These are phyloP conservation scores for Rhytidhysteron rufulum DNA, from an alignment of 2,329 filamentous ascomycete genomes.

Conservation along the genomic window DNA sequence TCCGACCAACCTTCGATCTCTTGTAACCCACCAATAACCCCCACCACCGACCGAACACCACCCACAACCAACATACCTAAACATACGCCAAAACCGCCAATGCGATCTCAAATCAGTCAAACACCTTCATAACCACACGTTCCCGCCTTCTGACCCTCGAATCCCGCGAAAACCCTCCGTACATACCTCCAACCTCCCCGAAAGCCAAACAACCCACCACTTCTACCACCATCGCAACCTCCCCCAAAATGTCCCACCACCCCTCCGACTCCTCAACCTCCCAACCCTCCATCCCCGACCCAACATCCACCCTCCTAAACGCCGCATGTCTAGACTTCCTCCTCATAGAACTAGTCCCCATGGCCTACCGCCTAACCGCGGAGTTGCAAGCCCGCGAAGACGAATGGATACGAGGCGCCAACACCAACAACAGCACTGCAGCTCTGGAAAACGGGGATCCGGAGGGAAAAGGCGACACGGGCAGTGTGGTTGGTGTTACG, in stretches of 20 bases:
- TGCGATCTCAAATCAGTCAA: too few relatives aligned
- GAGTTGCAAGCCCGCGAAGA: constrained; percentile 59
- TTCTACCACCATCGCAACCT: background rate
- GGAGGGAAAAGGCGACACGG: constrained; percentile 8
- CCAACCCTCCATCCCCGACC: constrained; percentile 68
- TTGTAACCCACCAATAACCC: background rate
- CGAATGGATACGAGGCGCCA: constrained; percentile 27
- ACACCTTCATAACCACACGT: background rate
- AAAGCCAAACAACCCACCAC: background rate
- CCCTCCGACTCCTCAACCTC: constrained; percentile 27
- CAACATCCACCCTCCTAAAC: constrained; percentile 70
- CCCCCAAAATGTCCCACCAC: background rate
- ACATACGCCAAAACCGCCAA: too few relatives aligned
- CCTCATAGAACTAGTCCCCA: constrained; percentile 92
- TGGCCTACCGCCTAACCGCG: constrained; percentile 80
- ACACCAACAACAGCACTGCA: constrained; percentile 5
- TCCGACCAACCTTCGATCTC: too few relatives aligned
- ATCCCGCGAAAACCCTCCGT: background rate
- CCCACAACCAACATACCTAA: background rate
- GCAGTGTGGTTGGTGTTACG: constrained; percentile 15
- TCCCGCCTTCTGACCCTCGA: too few relatives aligned
- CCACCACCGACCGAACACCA: background rate
- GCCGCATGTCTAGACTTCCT: constrained; percentile 89
- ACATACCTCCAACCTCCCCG: background rate
- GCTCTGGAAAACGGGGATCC: constrained; percentile 2